These are phyloP conservation scores for Podila clonocystis DNA, from an alignment of 192 early-diverging fungal genomes.

Conservation along the genomic window DNA sequence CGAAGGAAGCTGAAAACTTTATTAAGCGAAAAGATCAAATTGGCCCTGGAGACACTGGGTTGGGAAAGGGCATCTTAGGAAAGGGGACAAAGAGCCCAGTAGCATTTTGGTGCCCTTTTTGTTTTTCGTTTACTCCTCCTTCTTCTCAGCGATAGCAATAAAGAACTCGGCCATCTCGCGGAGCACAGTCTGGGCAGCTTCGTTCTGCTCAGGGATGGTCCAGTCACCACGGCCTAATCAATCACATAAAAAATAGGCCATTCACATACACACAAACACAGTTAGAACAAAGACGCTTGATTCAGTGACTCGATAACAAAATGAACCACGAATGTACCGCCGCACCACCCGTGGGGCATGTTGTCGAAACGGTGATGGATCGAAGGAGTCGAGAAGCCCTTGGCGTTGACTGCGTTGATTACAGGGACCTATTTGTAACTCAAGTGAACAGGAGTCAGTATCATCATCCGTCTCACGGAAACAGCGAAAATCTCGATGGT, in stretches of 20 bases:
- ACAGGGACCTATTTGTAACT: neutral
- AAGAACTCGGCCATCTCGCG: constrained; percentile 17
- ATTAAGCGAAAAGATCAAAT: neutral
- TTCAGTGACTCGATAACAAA: neutral
- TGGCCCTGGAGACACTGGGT: too few relatives aligned
- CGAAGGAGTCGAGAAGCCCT: constrained; percentile 5
- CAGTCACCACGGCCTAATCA: constrained; percentile 23
- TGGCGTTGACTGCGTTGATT: constrained; percentile 4
- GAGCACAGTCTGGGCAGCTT: constrained; percentile 10
- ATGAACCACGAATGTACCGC: neutral
- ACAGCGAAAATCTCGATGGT: too few relatives aligned
- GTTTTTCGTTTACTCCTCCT: neutral
- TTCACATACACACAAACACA: neutral
- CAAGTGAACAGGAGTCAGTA: neutral
- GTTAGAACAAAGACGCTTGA: neutral
- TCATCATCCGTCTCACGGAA: too few relatives aligned
- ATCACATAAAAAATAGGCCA: too few relatives aligned
- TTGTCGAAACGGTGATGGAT: constrained; percentile 17
- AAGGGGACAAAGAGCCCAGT: neutral
- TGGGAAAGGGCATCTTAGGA: too few relatives aligned
- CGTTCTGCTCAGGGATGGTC: constrained; percentile 20
- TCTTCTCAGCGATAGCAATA: neutral
- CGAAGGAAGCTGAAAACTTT: neutral
- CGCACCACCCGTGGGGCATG: constrained; percentile 16
- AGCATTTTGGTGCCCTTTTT: neutral